Evolutionary conservation across 331 rosid species (phyloP), one percentile per base, ranked within the genome.

Genomic region (Pyrus hybrid): DNA sequence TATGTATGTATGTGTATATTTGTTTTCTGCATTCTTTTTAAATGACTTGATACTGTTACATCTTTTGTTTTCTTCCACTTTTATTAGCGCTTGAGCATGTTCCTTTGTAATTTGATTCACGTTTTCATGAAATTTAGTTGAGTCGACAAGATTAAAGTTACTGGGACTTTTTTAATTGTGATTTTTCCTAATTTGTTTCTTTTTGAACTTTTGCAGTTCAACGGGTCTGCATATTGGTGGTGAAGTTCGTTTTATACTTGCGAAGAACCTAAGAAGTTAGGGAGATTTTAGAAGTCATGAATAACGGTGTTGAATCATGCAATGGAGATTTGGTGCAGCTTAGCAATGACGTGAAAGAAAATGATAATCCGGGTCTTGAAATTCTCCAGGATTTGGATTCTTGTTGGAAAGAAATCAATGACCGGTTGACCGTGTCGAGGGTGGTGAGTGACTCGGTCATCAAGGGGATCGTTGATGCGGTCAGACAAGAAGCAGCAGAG

Each of bases 371-470:
- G 73, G 90, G 65, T 29, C 87, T 80, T 53, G 77, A 63, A 29
- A 25, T 94, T 69, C 73, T 94, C 8, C 88, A 88, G 84, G 86
- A 85, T 68, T 80, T 89, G 72, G 99, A 94, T 7, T 84, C 97
- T 18, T 79, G 85, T 83, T 70, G 61, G 61, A 49, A 81, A 65
- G 97, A 89, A 32, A 77, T 94, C 4, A 74, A 84, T 54, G 93
- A 84, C 32, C 83, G 86, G 84, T 65, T 92, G 84, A 82, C 83
- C 43, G 79, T 94, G 18, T 92, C 97, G 6, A 85, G 97, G 85
- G 83, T 92, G 97, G 99, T 94, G 54, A 89, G 91, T 63, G 97
- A 94, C 70, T 87, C 96, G n/a, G 82, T 94, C 67, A 79, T 92
- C 60, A 92, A 82, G 86, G 97, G 96, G 70, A 84, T 87, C 88